phyloP scores from a whole-genome alignment of 2,329 filamentous ascomycete species.

The Fusarium continuum region DNA sequence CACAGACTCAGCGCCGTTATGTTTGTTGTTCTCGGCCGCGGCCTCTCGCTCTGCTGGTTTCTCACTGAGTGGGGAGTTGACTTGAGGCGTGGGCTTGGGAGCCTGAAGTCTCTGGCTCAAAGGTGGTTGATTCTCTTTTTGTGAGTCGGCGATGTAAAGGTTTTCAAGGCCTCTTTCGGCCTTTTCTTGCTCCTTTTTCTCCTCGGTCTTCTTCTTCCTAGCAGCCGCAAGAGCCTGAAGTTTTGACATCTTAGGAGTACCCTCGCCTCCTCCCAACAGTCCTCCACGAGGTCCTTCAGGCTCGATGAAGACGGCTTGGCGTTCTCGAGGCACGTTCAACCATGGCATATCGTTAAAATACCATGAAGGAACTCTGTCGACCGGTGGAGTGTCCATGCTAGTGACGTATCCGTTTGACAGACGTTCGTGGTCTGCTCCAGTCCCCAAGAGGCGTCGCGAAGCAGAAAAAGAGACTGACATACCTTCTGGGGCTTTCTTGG shows the following conservation, averaged over 20 bases:
- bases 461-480: slow-evolving; percentile 51
- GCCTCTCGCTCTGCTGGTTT: background rate
- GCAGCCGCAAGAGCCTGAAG: slow-evolving; percentile 88
- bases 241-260: slow-evolving; percentile 81
- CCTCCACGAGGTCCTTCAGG: slow-evolving; percentile 66
- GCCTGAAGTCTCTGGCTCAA: slow-evolving; percentile 37
- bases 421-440: slow-evolving; percentile 47
- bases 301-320: slow-evolving; percentile 72
- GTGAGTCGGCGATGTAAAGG: slow-evolving; percentile 46
- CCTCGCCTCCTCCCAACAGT: slow-evolving; percentile 78
- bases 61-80: background rate
- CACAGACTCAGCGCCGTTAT: background rate
- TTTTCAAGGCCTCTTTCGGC: slow-evolving; percentile 44
- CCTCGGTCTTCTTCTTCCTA: slow-evolving; percentile 82
- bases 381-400: slow-evolving; percentile 27
- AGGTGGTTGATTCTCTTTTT: slow-evolving; percentile 44
- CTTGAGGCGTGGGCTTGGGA: background rate
- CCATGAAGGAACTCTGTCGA: slow-evolving; percentile 50
- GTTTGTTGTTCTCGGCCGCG: background rate
- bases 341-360: slow-evolving; percentile 90
- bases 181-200: slow-evolving; percentile 56
- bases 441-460: slow-evolving; percentile 39
- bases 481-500: slow-evolving; percentile 56
- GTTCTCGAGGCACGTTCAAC: slow-evolving; percentile 74
- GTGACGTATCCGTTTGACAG: slow-evolving; percentile 19